Base-by-base conservation (phyloP, 1,139 yeast species). In the Saccharomyces pastorianus region DNA sequence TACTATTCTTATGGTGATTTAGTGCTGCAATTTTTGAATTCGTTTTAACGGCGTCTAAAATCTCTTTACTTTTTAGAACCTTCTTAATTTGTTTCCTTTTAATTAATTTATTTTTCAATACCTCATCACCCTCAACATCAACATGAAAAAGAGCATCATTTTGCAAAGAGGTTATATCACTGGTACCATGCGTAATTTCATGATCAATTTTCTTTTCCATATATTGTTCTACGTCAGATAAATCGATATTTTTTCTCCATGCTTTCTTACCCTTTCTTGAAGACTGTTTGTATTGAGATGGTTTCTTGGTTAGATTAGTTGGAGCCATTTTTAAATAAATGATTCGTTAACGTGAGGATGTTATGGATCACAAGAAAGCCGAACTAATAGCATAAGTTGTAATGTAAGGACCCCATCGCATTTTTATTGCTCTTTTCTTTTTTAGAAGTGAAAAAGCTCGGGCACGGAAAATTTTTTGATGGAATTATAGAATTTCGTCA, bases 201-300 rank as follows among this genome's bases (percentile, higher is more conserved):
- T 82, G 80, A 53, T 87, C 95, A 55, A 89, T 76, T 53, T 79
- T 76, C 49, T 80, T 82, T 60, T 85, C 95, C 50, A 93, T 74
- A 6, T 84, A 86, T 47, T 74, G 71, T 66, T 87, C 90, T 52
- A 93, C 74, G 58, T 89, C 96, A 26, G 82, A 83, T 28, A 93
- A 75, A 67, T 93, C 96, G 56, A 93, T 88, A 70, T 93, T 88
- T 72, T 93, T 93, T 71, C 97, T 84, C 99, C 99, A 93, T 6
- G 98, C 87, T 68, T 80, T 84, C 77, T 88, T 91, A 53, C 96
- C 96, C 75, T 93, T 93, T 65, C 98, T 80, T 6, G 96, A 88
- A 6, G 85, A 70, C 71, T 89, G 96, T 47, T 66, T 73, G 57
- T 73, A 73, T 56, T 76, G 79, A 14, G 75, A 64, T 17, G 82